These are phyloP conservation scores for Hemileccinum rubropunctum DNA, from an alignment of 768 basidiomycete species.

Conservation along the genomic window DNA sequence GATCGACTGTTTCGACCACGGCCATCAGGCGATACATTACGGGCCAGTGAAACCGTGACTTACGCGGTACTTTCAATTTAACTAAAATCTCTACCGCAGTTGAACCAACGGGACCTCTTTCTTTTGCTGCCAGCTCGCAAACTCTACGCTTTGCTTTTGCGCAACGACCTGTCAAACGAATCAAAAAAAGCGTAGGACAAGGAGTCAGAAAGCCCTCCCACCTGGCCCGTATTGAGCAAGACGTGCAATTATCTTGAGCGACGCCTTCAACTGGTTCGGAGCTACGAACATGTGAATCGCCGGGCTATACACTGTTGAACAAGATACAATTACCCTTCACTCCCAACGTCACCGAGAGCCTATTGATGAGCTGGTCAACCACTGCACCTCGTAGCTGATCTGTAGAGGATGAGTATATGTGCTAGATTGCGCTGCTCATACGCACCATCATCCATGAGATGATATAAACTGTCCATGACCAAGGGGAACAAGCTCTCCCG, in stretches of 20 bases:
- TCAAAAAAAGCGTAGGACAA: neutral
- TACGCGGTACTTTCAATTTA: neutral
- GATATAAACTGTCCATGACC: neutral
- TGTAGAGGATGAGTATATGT: neutral
- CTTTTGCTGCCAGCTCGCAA: neutral
- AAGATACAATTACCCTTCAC: neutral
- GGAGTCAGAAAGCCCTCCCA: neutral
- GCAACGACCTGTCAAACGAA: neutral
- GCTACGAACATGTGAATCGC: neutral
- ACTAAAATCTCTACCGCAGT: slow-evolving; percentile 7
- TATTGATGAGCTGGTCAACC: neutral
- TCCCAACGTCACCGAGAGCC: slow-evolving; percentile 1
- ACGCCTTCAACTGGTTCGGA: neutral
- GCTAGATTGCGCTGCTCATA: neutral
- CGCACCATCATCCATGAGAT: slow-evolving; percentile 1
- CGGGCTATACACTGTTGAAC: neutral
- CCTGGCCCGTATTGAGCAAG: neutral
- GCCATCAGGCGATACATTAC: neutral
- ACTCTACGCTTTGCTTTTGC: neutral
- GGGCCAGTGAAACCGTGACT: neutral
- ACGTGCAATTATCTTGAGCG: slow-evolving; percentile 1
- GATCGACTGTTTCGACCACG: neutral
- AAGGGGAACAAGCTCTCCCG: neutral
- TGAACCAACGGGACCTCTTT: neutral
- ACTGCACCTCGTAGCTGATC: neutral